phyloP scores from a whole-genome alignment of 2,329 filamentous ascomycete species.

The Parafenestella ontariensis region DNA sequence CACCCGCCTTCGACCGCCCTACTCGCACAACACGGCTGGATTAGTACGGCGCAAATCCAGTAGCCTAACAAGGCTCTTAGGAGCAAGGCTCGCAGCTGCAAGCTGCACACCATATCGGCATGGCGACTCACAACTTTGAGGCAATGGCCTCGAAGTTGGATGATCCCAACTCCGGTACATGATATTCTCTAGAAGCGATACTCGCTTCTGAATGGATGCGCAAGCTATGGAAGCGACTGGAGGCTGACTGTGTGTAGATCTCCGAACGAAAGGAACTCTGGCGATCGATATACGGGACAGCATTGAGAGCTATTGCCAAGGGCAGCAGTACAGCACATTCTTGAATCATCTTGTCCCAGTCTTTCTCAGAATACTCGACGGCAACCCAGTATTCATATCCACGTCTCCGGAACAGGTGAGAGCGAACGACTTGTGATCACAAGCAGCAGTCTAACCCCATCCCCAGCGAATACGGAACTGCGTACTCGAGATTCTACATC shows the following conservation, averaged over 20 bases:
- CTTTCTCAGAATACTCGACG: slow-evolving; percentile 83
- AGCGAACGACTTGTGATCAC: slow-evolving; percentile 11
- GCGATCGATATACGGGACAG: slow-evolving; percentile 88
- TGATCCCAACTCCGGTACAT: slow-evolving; percentile 50
- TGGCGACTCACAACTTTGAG: slow-evolving; percentile 54
- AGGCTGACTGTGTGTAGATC: slow-evolving; percentile 63
- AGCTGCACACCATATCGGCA: slow-evolving; percentile 36
- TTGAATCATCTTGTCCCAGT: slow-evolving; percentile 88
- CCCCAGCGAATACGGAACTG: slow-evolving; percentile 85
- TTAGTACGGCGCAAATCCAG: slow-evolving; percentile 9
- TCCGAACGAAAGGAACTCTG: slow-evolving; percentile 80
- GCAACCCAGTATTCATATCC: slow-evolving; percentile 88
- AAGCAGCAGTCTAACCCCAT: slow-evolving; percentile 15
- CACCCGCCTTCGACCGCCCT: slow-evolving; percentile 23
- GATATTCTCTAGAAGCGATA: neutral
- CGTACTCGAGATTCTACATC: slow-evolving; percentile 91
- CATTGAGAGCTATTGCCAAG: slow-evolving; percentile 85
- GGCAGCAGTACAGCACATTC: slow-evolving; percentile 79
- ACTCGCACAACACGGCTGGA: slow-evolving; percentile 21
- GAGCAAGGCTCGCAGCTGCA: slow-evolving; percentile 28
- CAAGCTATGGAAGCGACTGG: neutral
- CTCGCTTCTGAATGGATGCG: slow-evolving; percentile 4
- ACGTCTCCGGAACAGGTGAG: slow-evolving; percentile 86
- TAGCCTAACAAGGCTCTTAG: slow-evolving; percentile 10
- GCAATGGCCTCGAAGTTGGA: slow-evolving; percentile 56